phyloP scores from a whole-genome alignment of 1,139 yeast species.

The Diutina rugosa region DNA sequence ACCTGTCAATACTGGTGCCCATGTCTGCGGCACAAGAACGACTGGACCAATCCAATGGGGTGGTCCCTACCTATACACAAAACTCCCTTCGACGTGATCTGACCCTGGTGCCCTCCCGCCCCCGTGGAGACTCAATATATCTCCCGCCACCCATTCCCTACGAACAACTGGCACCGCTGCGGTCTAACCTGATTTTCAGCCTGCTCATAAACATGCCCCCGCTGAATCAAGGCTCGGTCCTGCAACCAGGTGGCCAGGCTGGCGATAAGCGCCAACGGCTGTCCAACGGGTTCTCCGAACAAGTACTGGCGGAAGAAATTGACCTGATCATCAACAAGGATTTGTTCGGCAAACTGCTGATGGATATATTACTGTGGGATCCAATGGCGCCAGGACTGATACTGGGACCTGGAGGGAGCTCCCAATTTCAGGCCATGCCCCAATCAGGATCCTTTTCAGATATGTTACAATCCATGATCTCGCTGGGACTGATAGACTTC shows the following conservation, averaged over 20 bases:
- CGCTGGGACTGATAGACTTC: slow-evolving; percentile 28
- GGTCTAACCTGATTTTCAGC: slow-evolving; percentile 32
- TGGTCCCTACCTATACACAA: background rate
- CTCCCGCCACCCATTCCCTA: slow-evolving; percentile 13
- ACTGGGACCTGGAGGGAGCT: background rate
- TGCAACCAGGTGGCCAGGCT: background rate
- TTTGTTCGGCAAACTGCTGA: background rate
- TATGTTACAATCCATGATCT: slow-evolving; percentile 18
- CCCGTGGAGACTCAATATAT: slow-evolving; percentile 13
- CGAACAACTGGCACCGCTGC: slow-evolving; percentile 8
- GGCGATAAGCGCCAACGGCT: background rate
- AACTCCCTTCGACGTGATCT: background rate
- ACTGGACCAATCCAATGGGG: background rate
- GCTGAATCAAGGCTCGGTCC: slow-evolving; percentile 17
- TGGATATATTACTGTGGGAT: background rate
- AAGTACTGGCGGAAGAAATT: slow-evolving; percentile 3
- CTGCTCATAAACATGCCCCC: slow-evolving; percentile 28
- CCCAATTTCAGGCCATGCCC: slow-evolving; percentile 4
- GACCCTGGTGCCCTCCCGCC: slow-evolving; percentile 4
- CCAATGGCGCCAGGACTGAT: slow-evolving; percentile 3
- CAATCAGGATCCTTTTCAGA: slow-evolving; percentile 17
- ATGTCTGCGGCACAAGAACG: slow-evolving; percentile 2
- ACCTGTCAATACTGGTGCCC: background rate
- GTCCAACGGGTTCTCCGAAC: slow-evolving; percentile 1
- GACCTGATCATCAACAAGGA: slow-evolving; percentile 9